Base-by-base conservation (phyloP, 306 rosid genomes). In the Cotoneaster glaucophyllus region DNA sequence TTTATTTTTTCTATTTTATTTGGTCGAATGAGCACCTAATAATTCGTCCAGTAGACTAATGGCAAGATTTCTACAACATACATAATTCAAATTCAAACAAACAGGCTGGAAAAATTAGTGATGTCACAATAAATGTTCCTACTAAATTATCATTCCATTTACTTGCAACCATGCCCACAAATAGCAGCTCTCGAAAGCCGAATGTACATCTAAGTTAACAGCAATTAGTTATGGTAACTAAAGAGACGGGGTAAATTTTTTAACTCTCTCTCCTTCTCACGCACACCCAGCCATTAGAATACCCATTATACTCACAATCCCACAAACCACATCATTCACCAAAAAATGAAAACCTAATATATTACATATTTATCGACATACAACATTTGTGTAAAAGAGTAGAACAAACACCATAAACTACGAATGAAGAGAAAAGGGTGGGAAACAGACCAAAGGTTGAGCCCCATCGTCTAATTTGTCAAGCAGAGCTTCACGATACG, bases 371-470 rank as follows among this genome's bases (percentile, higher is more conserved):
- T 14, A 26, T 26, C 66, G 15, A 62, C 34, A 13, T 28, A 62
- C 29, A 28, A 31, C 21, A 31, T 31, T 64, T 32, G 29, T 45
- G 32, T 17, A 28, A 53, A 11, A 52, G 28, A 26, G 25, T 12
- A 26, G 34, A 48, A 21, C 17, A 11, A 15, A 29, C 28, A 59
- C 44, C 78, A 76, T 5, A 66, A 37, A 14, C 21, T 8, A 45
- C 2, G 64, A 74, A 4, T 28, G 61, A 64, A 11, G 34, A 9
- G 37, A 26, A 39, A 26, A 25, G 15, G 62, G 18, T 15, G 41
- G 22, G 53, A 57, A 5, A 86, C 91, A 48, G 15, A 89, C 99
- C 93, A 89, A 18, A 80, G 91, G 98, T 21, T 82, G 78, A 61
- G 59, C 86, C 4, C 63, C 93, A 21, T 85, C 78, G 22, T 82